Base-by-base conservation (phyloP, 2,329 filamentous ascomycete genomes). In the Microsporum audouinii region DNA sequence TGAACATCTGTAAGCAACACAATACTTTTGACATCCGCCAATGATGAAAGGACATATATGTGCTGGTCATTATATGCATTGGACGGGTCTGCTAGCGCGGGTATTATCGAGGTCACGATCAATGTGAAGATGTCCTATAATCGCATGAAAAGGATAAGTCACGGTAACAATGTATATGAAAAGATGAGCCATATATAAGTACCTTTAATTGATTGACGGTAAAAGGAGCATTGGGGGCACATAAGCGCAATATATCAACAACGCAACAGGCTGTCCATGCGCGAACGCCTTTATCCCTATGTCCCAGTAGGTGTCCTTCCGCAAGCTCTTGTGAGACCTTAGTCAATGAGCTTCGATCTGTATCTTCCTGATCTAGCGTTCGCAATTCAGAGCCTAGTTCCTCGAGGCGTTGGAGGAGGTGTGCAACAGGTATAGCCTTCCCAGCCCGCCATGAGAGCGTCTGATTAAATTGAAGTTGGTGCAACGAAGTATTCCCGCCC, bases 1-100 rank as follows among this genome's bases (percentile, higher is more conserved):
- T 91, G 87, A 43, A 97, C 83, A 68, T 99, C 94, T 63, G 89
- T 88, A 66, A 99, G 82, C 45, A 99, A 84, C 6, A 97, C 83
- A 47, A 99, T 89, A 75, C 91, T 96, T 79, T 97, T 96, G 67
- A 96, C 88, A 67, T 95, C 90, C 61, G 90, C 87, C 34, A 99
- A 82, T 17, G 91, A 96, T 63, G 86, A 84, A 63, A 99, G 80
- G 64, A 96, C 88, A 70, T 95, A 94, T 75, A 94, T 86, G 76
- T 99, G 90, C 74, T 97, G 91, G 64, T 85, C 86, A 74, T 95
- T 92, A 79, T 96, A 97, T 7, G 91, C 86, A 71, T 95, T 88
- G 43, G 86, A 86, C 10, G 91, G 89, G 69, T 96, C 87, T 69
- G 89, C 87, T 31, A 97, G 84, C 53, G 90, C 85, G 55, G 91